Percentiles rank a stretch among this genome's conserved stretches.
These are phyloP conservation scores for Fraxinus excelsior DNA, from an alignment of 257 asterid genomes.

Conservation along the genomic window DNA sequence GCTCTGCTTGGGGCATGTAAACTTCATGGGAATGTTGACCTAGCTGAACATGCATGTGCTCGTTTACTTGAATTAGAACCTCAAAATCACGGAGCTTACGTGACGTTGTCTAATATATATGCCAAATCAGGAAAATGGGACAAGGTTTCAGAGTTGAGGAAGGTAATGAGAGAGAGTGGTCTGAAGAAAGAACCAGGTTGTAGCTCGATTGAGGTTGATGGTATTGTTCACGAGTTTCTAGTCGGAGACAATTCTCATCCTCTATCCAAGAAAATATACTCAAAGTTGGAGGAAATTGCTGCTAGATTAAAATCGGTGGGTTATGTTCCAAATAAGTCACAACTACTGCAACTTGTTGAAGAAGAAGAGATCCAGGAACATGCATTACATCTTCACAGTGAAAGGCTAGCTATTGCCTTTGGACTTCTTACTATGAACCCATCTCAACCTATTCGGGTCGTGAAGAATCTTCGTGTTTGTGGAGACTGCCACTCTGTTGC, in stretches of 20 bases:
- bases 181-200: slow-evolving; percentile 87
- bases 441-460: slow-evolving; percentile 58
- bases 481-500: slow-evolving; percentile 67
- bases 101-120: slow-evolving; percentile 63
- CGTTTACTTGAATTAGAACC: slow-evolving; percentile 70
- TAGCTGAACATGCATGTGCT: slow-evolving; percentile 61
- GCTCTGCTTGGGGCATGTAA: slow-evolving; percentile 77
- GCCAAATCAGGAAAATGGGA: slow-evolving; percentile 74
- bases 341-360: slow-evolving; percentile 66
- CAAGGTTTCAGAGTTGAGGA: slow-evolving; percentile 62
- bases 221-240: slow-evolving; percentile 64
- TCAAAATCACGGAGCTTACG: slow-evolving; percentile 66
- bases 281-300: slow-evolving; percentile 64
- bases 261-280: slow-evolving; percentile 51
- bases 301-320: slow-evolving; percentile 47
- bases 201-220: slow-evolving; percentile 74
- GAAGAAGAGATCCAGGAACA: slow-evolving; percentile 77
- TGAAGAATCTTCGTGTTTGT: slow-evolving; percentile 82
- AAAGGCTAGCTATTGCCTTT: slow-evolving; percentile 73
- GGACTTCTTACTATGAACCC: slow-evolving; percentile 26
- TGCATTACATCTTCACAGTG: slow-evolving; percentile 72
- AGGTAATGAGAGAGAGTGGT: slow-evolving; percentile 68
- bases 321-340: slow-evolving; percentile 53
- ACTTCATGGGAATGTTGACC: slow-evolving; percentile 53
- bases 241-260: slow-evolving; percentile 68